phyloP scores from a whole-genome alignment of 2,329 filamentous ascomycete genomes.

The Bipolaris zeicola region DNA sequence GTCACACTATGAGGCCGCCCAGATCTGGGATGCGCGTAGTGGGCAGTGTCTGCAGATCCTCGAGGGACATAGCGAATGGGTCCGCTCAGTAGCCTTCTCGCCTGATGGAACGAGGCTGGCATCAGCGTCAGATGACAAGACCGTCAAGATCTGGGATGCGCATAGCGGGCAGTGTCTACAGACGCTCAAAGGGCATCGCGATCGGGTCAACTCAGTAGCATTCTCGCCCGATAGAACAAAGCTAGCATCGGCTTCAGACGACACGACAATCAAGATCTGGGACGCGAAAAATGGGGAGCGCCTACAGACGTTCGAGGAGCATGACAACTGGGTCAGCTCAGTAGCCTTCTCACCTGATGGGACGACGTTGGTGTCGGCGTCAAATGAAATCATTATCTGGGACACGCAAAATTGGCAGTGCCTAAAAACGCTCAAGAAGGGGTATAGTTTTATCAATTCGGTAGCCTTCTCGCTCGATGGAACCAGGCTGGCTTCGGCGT shows the following conservation, averaged over 20 bases:
- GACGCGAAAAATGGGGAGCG: background rate
- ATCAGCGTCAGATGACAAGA: conserved; percentile 10
- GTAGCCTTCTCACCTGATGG: background rate
- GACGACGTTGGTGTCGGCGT: no score
- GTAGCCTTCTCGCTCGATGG: conserved; percentile 13
- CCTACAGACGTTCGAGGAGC: background rate
- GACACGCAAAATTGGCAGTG: background rate
- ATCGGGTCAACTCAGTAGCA: conserved; percentile 11
- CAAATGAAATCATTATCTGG: background rate
- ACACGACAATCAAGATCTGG: background rate
- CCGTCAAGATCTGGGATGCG: background rate
- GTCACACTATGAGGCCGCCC: no score
- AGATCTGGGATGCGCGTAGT: no score
- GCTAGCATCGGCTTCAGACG: background rate
- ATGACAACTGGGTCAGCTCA: background rate
- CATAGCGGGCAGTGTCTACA: conserved; percentile 11
- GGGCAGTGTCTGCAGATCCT: conserved; percentile 13
- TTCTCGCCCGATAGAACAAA: background rate
- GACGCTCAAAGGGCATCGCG: conserved; percentile 24
- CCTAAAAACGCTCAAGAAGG: no score
- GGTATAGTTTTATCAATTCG: no score
- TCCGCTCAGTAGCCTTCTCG: background rate
- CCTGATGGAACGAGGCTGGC: background rate
- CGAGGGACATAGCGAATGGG: background rate
- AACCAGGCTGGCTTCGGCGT: background rate